Percentiles rank a stretch among this genome's conserved stretches.
phyloP scores from a whole-genome alignment of 2,329 filamentous ascomycete species.

The Clonostachys rosea region DNA sequence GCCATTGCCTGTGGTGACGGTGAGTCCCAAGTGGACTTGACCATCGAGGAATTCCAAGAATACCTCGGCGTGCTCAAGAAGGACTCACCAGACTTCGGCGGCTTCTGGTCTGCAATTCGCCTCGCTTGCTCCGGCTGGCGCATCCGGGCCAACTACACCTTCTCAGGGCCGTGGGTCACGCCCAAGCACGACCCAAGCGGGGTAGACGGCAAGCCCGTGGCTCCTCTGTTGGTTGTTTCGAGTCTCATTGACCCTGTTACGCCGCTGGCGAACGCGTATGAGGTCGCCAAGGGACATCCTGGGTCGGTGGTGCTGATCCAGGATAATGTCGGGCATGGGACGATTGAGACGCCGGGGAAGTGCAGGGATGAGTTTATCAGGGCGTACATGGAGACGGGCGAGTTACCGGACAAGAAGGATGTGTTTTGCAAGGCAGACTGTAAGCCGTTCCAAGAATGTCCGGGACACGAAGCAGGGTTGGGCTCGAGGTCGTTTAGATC shows the following conservation, averaged over 20 bases:
- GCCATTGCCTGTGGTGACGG: constrained; percentile 29
- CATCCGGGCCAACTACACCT: constrained; percentile 31
- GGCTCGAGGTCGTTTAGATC: too few relatives aligned
- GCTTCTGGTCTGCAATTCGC: constrained; percentile 25
- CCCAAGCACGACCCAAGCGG: constrained; percentile 13
- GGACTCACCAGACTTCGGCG: constrained; percentile 21
- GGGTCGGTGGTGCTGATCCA: constrained; percentile 19
- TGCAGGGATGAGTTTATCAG: constrained; percentile 7
- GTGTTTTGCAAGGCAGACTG: constrained; percentile 12
- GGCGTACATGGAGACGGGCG: constrained; percentile 10
- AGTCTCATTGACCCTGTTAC: constrained; percentile 40
- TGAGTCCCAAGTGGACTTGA: constrained; percentile 10
- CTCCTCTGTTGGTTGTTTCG: constrained; percentile 37
- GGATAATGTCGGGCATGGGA: constrained; percentile 18
- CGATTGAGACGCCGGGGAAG: constrained; percentile 5
- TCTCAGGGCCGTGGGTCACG: constrained; percentile 24
- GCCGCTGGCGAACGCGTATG: constrained; percentile 28
- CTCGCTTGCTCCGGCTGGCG: constrained; percentile 31
- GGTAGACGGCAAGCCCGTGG: constrained; percentile 22
- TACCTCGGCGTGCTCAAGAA: constrained; percentile 18
- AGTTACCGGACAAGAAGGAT: constrained; percentile 13
- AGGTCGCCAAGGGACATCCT: constrained; percentile 15
- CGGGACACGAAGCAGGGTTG: too few relatives aligned
- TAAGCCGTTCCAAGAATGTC: constrained; percentile 2
- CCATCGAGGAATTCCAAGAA: constrained; percentile 14